Conservation (phyloP, 805 yeast genomes). For the Torulaspora indica region DNA sequence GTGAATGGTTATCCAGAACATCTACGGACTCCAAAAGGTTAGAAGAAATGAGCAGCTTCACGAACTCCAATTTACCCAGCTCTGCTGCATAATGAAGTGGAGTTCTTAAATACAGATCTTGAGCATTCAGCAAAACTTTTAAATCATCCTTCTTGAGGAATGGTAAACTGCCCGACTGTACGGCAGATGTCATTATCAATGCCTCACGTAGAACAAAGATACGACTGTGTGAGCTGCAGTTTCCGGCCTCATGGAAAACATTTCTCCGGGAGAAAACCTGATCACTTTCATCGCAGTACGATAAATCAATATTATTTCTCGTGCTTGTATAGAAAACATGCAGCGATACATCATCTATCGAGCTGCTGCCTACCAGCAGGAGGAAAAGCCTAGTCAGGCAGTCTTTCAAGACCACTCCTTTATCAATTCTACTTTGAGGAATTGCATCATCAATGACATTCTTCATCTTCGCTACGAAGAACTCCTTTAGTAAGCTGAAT, state of each 20-base stretch:
- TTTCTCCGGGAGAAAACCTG: slow-evolving; percentile 56
- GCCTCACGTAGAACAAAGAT: slow-evolving; percentile 30
- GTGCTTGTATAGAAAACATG: slow-evolving; percentile 40
- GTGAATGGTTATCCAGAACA: slow-evolving; percentile 63
- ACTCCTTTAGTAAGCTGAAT: slow-evolving; percentile 20
- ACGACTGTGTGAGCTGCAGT: slow-evolving; percentile 28
- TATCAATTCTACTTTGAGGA: slow-evolving; percentile 19
- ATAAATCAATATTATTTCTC: slow-evolving; percentile 48
- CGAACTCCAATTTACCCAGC: slow-evolving; percentile 44
- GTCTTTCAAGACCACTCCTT: slow-evolving; percentile 21
- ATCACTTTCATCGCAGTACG: slow-evolving; percentile 56
- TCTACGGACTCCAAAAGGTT: slow-evolving; percentile 33
- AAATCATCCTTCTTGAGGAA: slow-evolving; percentile 21
- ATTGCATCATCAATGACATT: slow-evolving; percentile 16
- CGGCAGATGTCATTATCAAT: slow-evolving; percentile 8
- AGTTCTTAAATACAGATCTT: slow-evolving; percentile 68
- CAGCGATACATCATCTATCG: slow-evolving; percentile 55
- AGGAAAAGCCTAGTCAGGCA: slow-evolving; percentile 65
- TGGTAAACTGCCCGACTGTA: slow-evolving; percentile 9
- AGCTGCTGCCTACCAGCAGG: slow-evolving; percentile 56
- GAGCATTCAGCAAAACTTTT: slow-evolving; percentile 35
- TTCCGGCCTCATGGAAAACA: slow-evolving; percentile 65
- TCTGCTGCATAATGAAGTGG: slow-evolving; percentile 86
- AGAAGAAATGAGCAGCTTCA: slow-evolving; percentile 37
- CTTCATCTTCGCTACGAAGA: slow-evolving; percentile 26